Evolutionary conservation across 1,139 yeast species (phyloP).

Genomic region (Diutina scorzettiae): DNA sequence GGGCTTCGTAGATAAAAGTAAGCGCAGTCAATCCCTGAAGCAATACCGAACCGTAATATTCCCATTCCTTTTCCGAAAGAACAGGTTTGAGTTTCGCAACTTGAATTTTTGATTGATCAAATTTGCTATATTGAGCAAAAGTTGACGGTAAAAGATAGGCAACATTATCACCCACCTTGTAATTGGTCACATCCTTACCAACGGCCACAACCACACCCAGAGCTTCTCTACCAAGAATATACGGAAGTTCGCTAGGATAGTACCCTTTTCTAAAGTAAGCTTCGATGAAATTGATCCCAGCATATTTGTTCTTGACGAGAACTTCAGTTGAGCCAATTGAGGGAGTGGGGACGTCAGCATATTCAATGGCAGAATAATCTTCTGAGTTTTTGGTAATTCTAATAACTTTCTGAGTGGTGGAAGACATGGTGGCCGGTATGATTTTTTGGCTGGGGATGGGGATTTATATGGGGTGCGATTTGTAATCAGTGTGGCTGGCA

Average conservation of each 20-base stretch:
- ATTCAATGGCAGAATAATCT: conserved; percentile 23
- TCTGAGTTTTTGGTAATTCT: conserved; percentile 44
- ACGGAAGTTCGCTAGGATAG: conserved; percentile 51
- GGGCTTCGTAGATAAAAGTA: conserved; percentile 54
- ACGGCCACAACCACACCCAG: conserved; percentile 61
- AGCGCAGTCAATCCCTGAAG: conserved; percentile 74
- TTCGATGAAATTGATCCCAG: conserved; percentile 79
- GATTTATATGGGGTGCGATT: too few relatives aligned
- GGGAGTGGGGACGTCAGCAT: conserved; percentile 49
- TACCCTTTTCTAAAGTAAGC: conserved; percentile 70
- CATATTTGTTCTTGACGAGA: conserved; percentile 55
- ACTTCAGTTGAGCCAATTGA: conserved; percentile 40
- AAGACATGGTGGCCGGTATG: too few relatives aligned
- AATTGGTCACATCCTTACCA: conserved; percentile 47
- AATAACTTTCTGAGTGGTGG: conserved; percentile 47
- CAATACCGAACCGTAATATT: conserved; percentile 46
- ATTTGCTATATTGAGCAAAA: conserved; percentile 63
- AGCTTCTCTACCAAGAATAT: conserved; percentile 73
- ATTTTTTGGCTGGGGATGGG: too few relatives aligned
- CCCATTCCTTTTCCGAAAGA: conserved; percentile 33
- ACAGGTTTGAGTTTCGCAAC: conserved; percentile 39
- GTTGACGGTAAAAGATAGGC: conserved; percentile 41
- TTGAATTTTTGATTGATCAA: conserved; percentile 18
- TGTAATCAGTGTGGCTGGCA: too few relatives aligned
- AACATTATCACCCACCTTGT: conserved; percentile 61